These are phyloP conservation scores for Kuraishia hungarica DNA, from an alignment of 805 yeast species.

Conservation along the genomic window DNA sequence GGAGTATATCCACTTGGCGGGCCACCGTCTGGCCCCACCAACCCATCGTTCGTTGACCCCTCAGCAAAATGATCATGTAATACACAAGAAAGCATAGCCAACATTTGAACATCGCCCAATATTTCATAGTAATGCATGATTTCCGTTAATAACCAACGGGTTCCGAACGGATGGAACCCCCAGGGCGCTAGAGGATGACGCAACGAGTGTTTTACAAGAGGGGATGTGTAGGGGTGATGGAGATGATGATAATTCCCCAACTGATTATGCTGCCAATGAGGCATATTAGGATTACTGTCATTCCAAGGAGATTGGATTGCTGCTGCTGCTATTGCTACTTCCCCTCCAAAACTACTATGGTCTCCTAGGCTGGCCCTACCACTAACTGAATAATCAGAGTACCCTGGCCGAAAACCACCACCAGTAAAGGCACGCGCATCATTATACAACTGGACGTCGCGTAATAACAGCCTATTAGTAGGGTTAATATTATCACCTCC, in stretches of 20 bases:
- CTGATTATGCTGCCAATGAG: too few relatives aligned
- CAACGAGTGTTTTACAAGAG: not conserved
- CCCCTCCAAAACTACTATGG: too few relatives aligned
- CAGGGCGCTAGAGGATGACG: conserved; percentile 26
- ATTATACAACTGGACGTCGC: not conserved
- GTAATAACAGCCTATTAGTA: not conserved
- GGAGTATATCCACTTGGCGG: not conserved
- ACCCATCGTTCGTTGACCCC: not conserved
- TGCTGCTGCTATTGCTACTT: too few relatives aligned
- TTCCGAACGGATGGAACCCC: conserved; percentile 79
- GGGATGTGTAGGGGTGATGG: conserved; percentile 2
- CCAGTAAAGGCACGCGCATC: not conserved
- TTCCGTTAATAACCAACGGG: conserved; percentile 52
- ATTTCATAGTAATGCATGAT: conserved; percentile 57
- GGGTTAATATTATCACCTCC: not conserved
- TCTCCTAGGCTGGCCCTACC: not conserved
- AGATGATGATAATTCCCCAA: conserved; percentile 5
- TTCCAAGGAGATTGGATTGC: not conserved
- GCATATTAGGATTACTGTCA: not conserved
- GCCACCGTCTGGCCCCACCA: not conserved
- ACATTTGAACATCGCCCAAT: conserved; percentile 71
- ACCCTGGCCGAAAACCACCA: not conserved
- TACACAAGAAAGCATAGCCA: conserved; percentile 80
- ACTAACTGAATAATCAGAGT: not conserved
- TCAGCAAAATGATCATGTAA: conserved; percentile 34